Evolutionary conservation across 768 basidiomycete genomes (phyloP), one percentile per base, ranked within the genome.

Genomic region (Collybiopsis confluens): DNA sequence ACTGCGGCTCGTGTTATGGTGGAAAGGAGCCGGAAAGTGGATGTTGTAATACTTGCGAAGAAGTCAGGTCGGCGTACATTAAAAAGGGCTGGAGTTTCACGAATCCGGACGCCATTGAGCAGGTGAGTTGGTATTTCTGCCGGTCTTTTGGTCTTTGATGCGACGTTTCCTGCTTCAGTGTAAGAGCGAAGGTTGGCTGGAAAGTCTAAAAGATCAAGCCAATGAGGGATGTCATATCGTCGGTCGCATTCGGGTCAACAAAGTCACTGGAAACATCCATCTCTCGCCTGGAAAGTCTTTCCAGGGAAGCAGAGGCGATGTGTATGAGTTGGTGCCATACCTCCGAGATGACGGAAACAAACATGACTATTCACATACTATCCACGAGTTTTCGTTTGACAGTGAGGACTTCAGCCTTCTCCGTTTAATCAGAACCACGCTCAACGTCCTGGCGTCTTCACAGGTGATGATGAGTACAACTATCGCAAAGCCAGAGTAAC

Each of bases 1-100:
- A 92, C 65, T 98, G 96, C 71, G 97, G 97, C 2, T 96, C 93
- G 4, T 99, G 97, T 71, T 99, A 90, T 61, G 97, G 97, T 55
- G 97, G 92, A 51, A 58, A 80, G 21, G 81, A 79, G 52, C 88
- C 92, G 2, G 76, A 74, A 45, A 70, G 69, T 64, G 94, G 94
- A 7, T 99, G 97, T 70, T 99, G 97, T 71, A 92, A 99, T 67
- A 86, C 85, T 36, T 99, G 97, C 68, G 97, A 99, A 64, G 88
- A 93, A 0, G 97, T 99, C 23, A 82, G 97, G 38, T 80, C 86
- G 67, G 77, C 92, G 28, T 99, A 99, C 71, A 78, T 91, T 24
- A 81, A 87, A 65, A 85, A 88, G 61, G 97, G 96, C 20, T 99
- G 97, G 97, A 94, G 90, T 68, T 99, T 98, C 68, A 72, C 78